phyloP scores from a whole-genome alignment of 495 filamentous ascomycete genomes.

The Chaetomium cochliodes region DNA sequence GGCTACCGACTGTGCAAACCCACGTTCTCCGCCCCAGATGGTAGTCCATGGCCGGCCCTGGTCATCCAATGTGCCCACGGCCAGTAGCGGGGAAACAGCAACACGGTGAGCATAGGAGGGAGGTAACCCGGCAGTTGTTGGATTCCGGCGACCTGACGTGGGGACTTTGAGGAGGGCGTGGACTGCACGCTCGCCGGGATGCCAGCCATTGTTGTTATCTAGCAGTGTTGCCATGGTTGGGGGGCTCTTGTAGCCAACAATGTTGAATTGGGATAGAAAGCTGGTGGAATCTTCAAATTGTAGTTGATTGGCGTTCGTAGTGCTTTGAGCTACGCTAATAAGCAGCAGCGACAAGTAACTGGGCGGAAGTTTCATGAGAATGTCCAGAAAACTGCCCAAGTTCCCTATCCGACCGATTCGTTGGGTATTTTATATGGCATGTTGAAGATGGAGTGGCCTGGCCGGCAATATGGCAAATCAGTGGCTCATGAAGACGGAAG shows the following conservation, averaged over 20 bases:
- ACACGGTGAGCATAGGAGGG: conserved; percentile 54
- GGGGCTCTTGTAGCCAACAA: background rate
- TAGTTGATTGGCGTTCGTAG: background rate
- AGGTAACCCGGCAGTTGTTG: conserved; percentile 58
- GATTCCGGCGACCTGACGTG: conserved; percentile 51
- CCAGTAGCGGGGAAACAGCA: conserved; percentile 59
- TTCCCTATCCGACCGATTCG: no score
- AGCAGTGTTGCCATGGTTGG: conserved; percentile 22
- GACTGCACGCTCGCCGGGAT: conserved; percentile 37
- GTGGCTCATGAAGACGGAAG: no score
- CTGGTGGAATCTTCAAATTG: background rate
- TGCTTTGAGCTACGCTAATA: background rate
- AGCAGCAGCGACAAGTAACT: background rate
- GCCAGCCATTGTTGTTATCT: conserved; percentile 33
- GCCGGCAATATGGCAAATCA: no score
- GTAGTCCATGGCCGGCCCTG: conserved; percentile 69
- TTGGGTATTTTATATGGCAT: no score
- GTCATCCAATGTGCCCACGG: conserved; percentile 65
- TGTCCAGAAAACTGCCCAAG: background rate
- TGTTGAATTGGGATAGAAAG: background rate
- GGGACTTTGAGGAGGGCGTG: conserved; percentile 37
- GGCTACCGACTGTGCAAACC: conserved; percentile 60
- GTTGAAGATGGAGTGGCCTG: no score
- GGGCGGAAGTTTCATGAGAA: background rate
- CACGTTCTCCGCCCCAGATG: conserved; percentile 67